A percentile compares a stretch with the other conserved stretches of the same genome.
These are phyloP conservation scores for Penicillium nucicola DNA, from an alignment of 495 filamentous ascomycete species.

Conservation along the genomic window DNA sequence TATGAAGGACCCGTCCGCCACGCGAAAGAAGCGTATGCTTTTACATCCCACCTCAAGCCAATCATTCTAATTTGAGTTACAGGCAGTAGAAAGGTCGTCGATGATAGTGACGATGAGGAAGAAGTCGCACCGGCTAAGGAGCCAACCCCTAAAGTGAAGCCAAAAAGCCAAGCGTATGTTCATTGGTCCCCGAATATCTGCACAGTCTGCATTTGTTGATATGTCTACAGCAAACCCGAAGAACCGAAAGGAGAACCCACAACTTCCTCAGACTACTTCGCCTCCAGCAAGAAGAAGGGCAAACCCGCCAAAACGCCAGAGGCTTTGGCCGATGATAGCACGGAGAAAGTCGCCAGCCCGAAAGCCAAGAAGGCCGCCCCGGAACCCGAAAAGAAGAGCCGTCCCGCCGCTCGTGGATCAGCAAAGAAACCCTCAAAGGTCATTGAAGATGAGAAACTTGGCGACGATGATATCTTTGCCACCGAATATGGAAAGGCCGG, in stretches of 20 bases:
- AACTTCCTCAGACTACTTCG: slow-evolving; percentile 59
- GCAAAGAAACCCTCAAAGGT: slow-evolving; percentile 32
- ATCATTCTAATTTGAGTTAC: slow-evolving; percentile 11
- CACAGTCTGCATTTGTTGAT: not conserved
- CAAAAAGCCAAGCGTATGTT: slow-evolving; percentile 40
- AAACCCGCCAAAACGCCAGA: slow-evolving; percentile 31
- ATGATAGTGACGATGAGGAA: slow-evolving; percentile 74
- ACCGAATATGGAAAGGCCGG: slow-evolving; percentile 57
- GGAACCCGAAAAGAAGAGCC: slow-evolving; percentile 25
- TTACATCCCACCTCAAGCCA: not conserved
- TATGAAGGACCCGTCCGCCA: slow-evolving; percentile 29
- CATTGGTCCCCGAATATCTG: not conserved
- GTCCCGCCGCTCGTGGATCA: slow-evolving; percentile 22
- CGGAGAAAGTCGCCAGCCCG: slow-evolving; percentile 24
- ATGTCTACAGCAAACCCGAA: slow-evolving; percentile 37
- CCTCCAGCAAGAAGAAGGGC: slow-evolving; percentile 52
- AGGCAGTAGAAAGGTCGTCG: slow-evolving; percentile 69
- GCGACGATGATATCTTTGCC: slow-evolving; percentile 70
- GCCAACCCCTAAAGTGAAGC: slow-evolving; percentile 42
- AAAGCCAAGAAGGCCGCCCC: slow-evolving; percentile 24
- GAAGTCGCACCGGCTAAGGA: slow-evolving; percentile 32
- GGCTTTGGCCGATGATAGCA: slow-evolving; percentile 17
- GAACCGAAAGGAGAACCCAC: slow-evolving; percentile 50
- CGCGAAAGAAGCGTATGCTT: slow-evolving; percentile 41
- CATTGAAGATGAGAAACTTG: slow-evolving; percentile 61